Percentiles rank a stretch among this genome's conserved stretches.
Evolutionary conservation across 1,139 yeast genomes (phyloP).

Genomic region (Magnusiomyces ingens): DNA sequence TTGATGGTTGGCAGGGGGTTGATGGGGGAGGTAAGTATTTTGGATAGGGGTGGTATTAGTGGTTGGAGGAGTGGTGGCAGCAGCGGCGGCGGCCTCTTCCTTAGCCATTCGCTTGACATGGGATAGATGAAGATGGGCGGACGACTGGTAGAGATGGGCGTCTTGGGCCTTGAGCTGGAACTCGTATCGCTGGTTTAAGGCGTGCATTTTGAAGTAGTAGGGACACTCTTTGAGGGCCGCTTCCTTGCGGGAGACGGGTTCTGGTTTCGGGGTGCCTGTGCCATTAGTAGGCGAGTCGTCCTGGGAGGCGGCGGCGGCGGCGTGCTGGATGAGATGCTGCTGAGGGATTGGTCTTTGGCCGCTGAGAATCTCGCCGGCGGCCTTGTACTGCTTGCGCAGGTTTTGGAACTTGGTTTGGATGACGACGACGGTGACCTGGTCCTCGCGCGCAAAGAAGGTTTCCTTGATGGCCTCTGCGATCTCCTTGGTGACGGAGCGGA

Average conservation of each 20-base stretch:
- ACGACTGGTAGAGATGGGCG: constrained; percentile 4
- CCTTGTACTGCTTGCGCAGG: constrained; percentile 6
- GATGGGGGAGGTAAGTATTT: too few relatives aligned
- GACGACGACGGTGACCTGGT: constrained; percentile 6
- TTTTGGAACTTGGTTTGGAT: constrained; percentile 7
- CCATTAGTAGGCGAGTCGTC: too few relatives aligned
- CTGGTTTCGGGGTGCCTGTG: neutral
- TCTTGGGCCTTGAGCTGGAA: constrained; percentile 4
- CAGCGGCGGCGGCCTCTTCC: too few relatives aligned
- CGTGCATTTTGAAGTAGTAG: constrained; percentile 4
- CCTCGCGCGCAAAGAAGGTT: constrained; percentile 1
- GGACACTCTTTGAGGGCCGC: constrained; percentile 7
- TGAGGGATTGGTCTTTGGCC: neutral
- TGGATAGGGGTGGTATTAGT: too few relatives aligned
- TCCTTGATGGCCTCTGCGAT: constrained; percentile 7
- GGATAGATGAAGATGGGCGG: neutral
- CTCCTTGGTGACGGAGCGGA: constrained; percentile 7
- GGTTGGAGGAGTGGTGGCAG: too few relatives aligned
- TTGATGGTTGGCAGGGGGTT: neutral
- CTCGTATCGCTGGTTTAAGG: constrained; percentile 2
- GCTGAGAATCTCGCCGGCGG: constrained; percentile 5
- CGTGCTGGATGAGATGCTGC: too few relatives aligned
- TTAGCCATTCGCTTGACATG: too few relatives aligned
- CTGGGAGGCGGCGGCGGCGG: too few relatives aligned
- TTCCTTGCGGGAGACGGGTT: neutral